Evolutionary conservation across 345 rosid species (phyloP).

Genomic region (Excoecaria agallocha): DNA sequence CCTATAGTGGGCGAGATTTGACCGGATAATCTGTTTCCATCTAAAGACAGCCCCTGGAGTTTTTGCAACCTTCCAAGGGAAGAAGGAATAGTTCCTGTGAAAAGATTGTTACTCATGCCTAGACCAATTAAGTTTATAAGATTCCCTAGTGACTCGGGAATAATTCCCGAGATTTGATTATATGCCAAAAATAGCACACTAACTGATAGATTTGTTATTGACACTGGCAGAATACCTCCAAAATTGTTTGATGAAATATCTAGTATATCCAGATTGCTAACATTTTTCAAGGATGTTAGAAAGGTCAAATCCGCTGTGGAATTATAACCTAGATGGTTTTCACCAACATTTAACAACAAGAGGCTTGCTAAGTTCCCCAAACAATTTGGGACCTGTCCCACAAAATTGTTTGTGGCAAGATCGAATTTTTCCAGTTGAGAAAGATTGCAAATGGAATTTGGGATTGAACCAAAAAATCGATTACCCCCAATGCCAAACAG

Average conservation of each 20-base stretch:
- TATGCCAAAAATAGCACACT: background rate
- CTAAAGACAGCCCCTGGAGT: background rate
- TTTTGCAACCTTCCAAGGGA: slow-evolving; percentile 10
- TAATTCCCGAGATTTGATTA: slow-evolving; percentile 11
- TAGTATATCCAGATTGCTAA: background rate
- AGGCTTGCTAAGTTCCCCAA: slow-evolving; percentile 2
- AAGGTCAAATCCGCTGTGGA: slow-evolving; percentile 5
- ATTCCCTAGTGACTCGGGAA: slow-evolving; percentile 8
- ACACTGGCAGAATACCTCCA: slow-evolving; percentile 13
- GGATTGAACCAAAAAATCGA: slow-evolving; percentile 22
- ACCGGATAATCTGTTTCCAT: background rate
- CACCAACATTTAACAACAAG: background rate
- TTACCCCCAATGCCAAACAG: slow-evolving; percentile 6
- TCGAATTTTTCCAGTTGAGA: background rate
- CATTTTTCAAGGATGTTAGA: slow-evolving; percentile 14
- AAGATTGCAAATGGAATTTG: background rate
- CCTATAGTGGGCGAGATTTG: slow-evolving; percentile 18
- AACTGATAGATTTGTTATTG: slow-evolving; percentile 20
- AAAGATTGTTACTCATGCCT: background rate
- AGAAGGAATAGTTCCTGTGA: slow-evolving; percentile 17
- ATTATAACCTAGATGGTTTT: slow-evolving; percentile 15
- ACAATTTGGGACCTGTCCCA: background rate
- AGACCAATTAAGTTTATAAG: slow-evolving; percentile 18
- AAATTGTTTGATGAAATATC: background rate
- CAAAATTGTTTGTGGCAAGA: background rate